Evolutionary conservation across 2,329 filamentous ascomycete species (phyloP), one percentile per base, ranked within the genome.

Genomic region (Aspergillus proliferans): DNA sequence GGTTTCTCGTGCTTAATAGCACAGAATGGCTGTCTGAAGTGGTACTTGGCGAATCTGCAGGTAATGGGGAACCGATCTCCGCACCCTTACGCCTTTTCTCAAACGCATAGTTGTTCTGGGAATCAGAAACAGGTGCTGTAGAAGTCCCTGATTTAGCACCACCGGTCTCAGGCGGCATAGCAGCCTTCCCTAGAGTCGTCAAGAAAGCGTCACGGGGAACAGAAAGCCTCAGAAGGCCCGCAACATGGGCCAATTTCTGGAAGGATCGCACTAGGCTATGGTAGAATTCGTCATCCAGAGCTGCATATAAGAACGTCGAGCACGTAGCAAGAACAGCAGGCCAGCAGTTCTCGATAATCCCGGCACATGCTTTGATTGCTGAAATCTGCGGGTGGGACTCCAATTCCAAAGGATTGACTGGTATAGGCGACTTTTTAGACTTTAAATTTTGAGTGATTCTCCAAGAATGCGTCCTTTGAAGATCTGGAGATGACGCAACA

Each of bases 151-250:
- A 28, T 42, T 60, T 67, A 15, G 53, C 45, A 15, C 52, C 57
- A 14, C 58, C 47, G 26, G 62, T 76, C 58, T 94, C 92, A 0
- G 89, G 83, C 3, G 93, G 93, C 2, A 97, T 88, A 6, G 93
- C 90, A 40, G 91, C 86, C 70, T 98, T 98, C 0, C 89, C 90
- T 3, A 98, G 74, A 0, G 92, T 96, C 0, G 93, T 97, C 30
- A 98, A 76, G 61, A 98, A 94, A 0, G 93, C 93, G 75, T 98
- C 93, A 55, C 93, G 80, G 0, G 93, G 91, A 0, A 92, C 96
- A 10, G 80, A 76, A 8, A 97, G 79, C 53, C 91, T 84, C 7
- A 98, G 72, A 43, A 98, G 76, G 4, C 93, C 94, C 36, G 93
- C 89, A 2, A 97, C 92, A 65, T 98, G 94, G 1, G 93, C 87